These are phyloP conservation scores for Populus alba DNA, from an alignment of 345 rosid genomes.

Conservation along the genomic window DNA sequence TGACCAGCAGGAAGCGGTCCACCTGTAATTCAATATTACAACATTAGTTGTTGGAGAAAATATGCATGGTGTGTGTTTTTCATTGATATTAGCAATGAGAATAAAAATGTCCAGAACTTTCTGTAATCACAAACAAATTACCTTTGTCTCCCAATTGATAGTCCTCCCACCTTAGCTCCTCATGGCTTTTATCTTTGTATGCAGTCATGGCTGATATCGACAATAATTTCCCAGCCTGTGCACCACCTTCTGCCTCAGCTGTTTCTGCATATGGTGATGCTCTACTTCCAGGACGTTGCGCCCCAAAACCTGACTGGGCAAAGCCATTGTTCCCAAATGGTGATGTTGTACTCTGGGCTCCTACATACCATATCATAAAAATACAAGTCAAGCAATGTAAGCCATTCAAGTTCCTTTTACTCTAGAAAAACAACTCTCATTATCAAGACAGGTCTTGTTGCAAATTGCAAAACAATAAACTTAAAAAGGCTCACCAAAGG, in stretches of 20 bases:
- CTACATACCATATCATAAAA: slow-evolving; percentile 34
- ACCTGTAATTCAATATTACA: slow-evolving; percentile 46
- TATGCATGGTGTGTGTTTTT: neutral
- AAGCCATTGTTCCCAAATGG: slow-evolving; percentile 62
- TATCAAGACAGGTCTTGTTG: neutral
- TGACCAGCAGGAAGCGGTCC: slow-evolving; percentile 66
- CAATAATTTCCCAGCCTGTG: slow-evolving; percentile 68
- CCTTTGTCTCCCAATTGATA: slow-evolving; percentile 98
- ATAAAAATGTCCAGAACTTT: neutral
- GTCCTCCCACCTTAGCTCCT: slow-evolving; percentile 96
- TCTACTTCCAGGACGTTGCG: slow-evolving; percentile 79
- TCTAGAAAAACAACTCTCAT: neutral
- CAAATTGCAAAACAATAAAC: slow-evolving; percentile 1
- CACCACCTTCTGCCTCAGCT: slow-evolving; percentile 54
- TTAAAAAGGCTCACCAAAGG: slow-evolving; percentile 49
- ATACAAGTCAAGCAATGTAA: neutral
- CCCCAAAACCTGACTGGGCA: slow-evolving; percentile 71
- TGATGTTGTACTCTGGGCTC: slow-evolving; percentile 60
- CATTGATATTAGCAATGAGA: neutral
- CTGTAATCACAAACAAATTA: slow-evolving; percentile 11
- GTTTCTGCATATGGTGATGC: slow-evolving; percentile 64
- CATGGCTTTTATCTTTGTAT: slow-evolving; percentile 72
- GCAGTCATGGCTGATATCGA: slow-evolving; percentile 87
- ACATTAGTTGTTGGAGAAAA: neutral
- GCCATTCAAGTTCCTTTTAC: neutral